phyloP scores from a whole-genome alignment of 176 grass and related monocot genomes.

The Typha latifolia region DNA sequence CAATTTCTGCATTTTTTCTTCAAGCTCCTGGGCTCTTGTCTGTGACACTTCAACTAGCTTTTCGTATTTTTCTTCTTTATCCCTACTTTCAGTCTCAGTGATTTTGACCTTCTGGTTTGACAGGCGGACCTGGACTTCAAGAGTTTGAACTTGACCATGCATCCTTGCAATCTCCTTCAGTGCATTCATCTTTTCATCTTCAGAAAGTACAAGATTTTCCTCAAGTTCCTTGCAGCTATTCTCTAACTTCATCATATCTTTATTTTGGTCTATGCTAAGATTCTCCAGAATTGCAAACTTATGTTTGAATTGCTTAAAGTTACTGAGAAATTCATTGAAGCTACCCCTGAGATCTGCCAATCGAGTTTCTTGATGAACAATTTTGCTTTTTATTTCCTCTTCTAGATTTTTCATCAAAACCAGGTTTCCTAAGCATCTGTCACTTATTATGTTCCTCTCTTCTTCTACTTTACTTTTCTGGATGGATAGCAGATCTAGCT shows the following conservation, averaged over 20 bases:
- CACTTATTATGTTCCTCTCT: slow-evolving; percentile 40
- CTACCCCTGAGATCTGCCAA: slow-evolving; percentile 21
- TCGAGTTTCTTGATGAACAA: slow-evolving; percentile 34
- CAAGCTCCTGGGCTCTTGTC: slow-evolving; percentile 27
- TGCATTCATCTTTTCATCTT: slow-evolving; percentile 28
- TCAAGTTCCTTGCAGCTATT: slow-evolving; percentile 17
- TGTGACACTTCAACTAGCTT: slow-evolving; percentile 26
- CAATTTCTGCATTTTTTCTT: slow-evolving; percentile 34
- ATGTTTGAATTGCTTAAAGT: slow-evolving; percentile 37
- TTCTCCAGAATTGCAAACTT: slow-evolving; percentile 37
- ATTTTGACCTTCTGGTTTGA: slow-evolving; percentile 62
- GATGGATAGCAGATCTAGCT: slow-evolving; percentile 30
- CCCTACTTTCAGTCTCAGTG: slow-evolving; percentile 45
- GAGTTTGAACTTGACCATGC: slow-evolving; percentile 36
- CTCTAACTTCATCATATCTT: slow-evolving; percentile 30
- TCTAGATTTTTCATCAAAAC: slow-evolving; percentile 38
- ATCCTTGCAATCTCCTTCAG: slow-evolving; percentile 46
- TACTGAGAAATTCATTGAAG: slow-evolving; percentile 19
- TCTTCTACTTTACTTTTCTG: slow-evolving; percentile 43
- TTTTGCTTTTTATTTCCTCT: slow-evolving; percentile 36
- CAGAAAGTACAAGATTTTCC: slow-evolving; percentile 27
- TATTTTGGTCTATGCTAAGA: slow-evolving; percentile 33
- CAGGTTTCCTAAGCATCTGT: slow-evolving; percentile 28
- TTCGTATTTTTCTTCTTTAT: slow-evolving; percentile 48
- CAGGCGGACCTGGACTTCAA: slow-evolving; percentile 50